phyloP scores from a whole-genome alignment of 2,329 filamentous ascomycete genomes.

The Beauveria scarabaeidicola region DNA sequence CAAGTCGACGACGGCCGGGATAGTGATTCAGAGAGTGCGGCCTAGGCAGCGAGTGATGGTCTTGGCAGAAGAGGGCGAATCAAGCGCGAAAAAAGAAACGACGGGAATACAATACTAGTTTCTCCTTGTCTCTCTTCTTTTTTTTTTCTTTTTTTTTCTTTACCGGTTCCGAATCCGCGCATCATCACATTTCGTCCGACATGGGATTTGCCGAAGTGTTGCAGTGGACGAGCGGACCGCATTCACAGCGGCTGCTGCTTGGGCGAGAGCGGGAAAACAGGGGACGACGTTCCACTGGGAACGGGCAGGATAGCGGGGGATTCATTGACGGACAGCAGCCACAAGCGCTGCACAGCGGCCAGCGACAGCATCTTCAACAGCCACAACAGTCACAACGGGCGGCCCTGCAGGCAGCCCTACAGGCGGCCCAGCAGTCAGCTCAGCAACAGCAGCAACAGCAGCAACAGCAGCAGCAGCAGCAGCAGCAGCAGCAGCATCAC shows the following conservation, averaged over 20 bases:
- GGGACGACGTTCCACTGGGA: neutral
- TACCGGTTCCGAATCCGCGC: too few species aligned
- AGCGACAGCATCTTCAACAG: too few species aligned
- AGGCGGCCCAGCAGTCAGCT: too few species aligned
- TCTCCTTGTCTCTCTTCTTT: neutral
- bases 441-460: too few species aligned
- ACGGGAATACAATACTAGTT: neutral
- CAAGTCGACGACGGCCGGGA: neutral
- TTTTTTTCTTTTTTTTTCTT: neutral
- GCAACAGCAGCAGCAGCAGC: neutral
- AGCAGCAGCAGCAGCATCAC: neutral
- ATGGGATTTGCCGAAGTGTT: slow-evolving; percentile 8
- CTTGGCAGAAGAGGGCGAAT: neutral
- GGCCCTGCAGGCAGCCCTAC: too few species aligned
- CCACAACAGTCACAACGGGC: too few species aligned
- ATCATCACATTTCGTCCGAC: neutral
- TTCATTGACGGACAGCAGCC: neutral
- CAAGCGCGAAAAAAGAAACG: neutral
- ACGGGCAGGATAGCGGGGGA: neutral
- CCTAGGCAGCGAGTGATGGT: neutral
- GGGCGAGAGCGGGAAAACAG: slow-evolving; percentile 1
- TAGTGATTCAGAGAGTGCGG: neutral
- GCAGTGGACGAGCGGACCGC: neutral
- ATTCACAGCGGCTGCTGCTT: neutral
- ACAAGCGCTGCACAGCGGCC: neutral